Base-by-base conservation (phyloP, 768 basidiomycete species). In the Auriscalpium vulgare region DNA sequence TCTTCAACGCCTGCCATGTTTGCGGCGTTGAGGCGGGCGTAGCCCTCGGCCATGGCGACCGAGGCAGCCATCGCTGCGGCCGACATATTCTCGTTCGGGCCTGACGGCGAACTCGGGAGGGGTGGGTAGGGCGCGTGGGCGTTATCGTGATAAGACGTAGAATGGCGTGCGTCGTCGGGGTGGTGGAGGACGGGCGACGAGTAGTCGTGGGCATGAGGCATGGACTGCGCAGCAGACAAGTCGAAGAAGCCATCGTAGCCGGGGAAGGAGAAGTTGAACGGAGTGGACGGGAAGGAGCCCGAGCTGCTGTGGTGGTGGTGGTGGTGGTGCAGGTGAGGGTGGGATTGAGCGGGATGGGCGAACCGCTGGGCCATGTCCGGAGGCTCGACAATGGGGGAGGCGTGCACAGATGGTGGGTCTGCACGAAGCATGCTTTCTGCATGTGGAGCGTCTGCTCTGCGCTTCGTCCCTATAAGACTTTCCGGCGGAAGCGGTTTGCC, bases 391-490 rank as follows among this genome's bases (percentile, higher is more conserved):
- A 56, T 43, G n/a, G 61, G 61, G 19, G 53, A 53, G 51, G 61
- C 29, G 38, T 57, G 54, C 37, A 62, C 61, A 19, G 51, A 57
- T n/a, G 85, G 82, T 4, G 87, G 85, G 72, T 92, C 90, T 49
- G 81, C 87, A 47, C 89, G 85, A 54, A 92, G 69, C 73, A 88
- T 78, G 65, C 86, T 88, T 68, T 92, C 90, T 53, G 75, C 79
- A 64, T 88, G 90, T 40, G 88, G 84, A n/a, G 82, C 76, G 56
- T 91, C 88, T 10, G 91, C 91, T 47, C 85, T 82, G 51, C 91
- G 83, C 72, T 92, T 93, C 59, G 79, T 83, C 35, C 86, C 87
- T 62, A 82, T 69, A 50, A 83, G 67, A 67, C 78, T 80, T 62
- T 85, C 85, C 55, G 83, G 79, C 45, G 80, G 75, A 60, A 83